These are phyloP conservation scores for Sporisorium exsertum DNA, from an alignment of 1,284 basidiomycete species.

Conservation along the genomic window DNA sequence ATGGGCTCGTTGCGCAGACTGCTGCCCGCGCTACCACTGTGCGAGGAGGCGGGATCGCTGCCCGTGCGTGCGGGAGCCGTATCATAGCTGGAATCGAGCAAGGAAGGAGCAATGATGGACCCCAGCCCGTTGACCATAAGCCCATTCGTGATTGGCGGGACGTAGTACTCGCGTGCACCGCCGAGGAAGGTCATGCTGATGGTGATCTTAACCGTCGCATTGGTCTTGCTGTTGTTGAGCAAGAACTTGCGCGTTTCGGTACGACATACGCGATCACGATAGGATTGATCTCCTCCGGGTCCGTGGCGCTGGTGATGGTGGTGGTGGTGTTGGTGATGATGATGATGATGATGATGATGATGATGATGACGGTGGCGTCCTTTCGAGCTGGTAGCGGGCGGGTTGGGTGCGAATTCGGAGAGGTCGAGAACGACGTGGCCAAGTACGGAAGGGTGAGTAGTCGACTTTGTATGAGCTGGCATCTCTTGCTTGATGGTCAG, in stretches of 20 bases:
- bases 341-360: slow-evolving; percentile 47
- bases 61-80: not conserved
- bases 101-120: slow-evolving; percentile 18
- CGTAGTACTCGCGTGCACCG: slow-evolving; percentile 75
- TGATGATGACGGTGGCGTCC: slow-evolving; percentile 45
- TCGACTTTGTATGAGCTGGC: slow-evolving; percentile 32
- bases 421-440: slow-evolving; percentile 79
- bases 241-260: slow-evolving; percentile 78
- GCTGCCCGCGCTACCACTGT: slow-evolving; percentile 34
- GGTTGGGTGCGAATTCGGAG: slow-evolving; percentile 79
- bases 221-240: slow-evolving; percentile 80
- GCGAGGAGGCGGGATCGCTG: slow-evolving; percentile 9
- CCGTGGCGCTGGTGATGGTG: slow-evolving; percentile 37
- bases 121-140: slow-evolving; percentile 51
- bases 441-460: slow-evolving; percentile 69
- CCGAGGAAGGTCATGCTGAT: slow-evolving; percentile 75
- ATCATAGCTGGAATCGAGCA: slow-evolving; percentile 21
- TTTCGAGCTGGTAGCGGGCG: slow-evolving; percentile 63
- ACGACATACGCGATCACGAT: slow-evolving; percentile 35
- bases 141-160: slow-evolving; percentile 68
- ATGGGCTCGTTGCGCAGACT: slow-evolving; percentile 33
- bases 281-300: slow-evolving; percentile 32
- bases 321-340: slow-evolving; percentile 48
- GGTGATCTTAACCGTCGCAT: slow-evolving; percentile 79
- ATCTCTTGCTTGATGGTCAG: slow-evolving; percentile 57